Evolutionary conservation across 805 yeast genomes (phyloP), one percentile per base, ranked within the genome.

Genomic region (Metschnikowia lachancei): DNA sequence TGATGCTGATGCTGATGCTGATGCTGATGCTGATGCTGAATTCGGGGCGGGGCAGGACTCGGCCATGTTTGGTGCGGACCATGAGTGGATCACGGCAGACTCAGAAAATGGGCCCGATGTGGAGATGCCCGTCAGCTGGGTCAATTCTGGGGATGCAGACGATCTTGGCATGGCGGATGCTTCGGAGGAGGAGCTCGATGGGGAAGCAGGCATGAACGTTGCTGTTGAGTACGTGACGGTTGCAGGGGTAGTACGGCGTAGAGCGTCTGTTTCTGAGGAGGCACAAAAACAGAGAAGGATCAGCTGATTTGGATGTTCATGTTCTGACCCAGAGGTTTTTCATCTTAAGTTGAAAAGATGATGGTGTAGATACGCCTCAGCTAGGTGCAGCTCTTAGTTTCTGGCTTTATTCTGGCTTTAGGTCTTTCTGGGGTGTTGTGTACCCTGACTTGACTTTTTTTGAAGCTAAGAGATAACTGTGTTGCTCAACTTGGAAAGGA

Each of bases 201-300:
- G 52, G 1, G 59, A 49, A 20, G 75, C 75, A 0, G 76, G 74
- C 2, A 70, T 72, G 75, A 54, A 66, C 39, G 73, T 72, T 22
- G 71, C 69, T 39, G 59, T 72, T n/a, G 72, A 68, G n/a, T 63
- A 53, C 44, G 67, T 63, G 19, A 59, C 66, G 8, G 55, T 67
- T 4, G 67, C 70, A 2, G 76, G 76, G 1, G 55, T 53, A 7
- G 56, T 62, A 14, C 52, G 74, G 20, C 59, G 60, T 31, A 48
- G 66, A 35, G 61, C 58, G n/a, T 56, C 58, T 1, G 65, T 60
- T 13, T 55, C 45, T 5, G 45, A 45, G 28, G 35, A 26, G 24
- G 39, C 39, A 18, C 41, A 34, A 22, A 49, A 45, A 36, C 46
- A 34, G 39, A 19, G 52, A 10, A 28, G 38, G 17, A 19, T 30